Conservation (phyloP, 139 green algal genomes). For the Deuterostichococcus epilithicus region DNA sequence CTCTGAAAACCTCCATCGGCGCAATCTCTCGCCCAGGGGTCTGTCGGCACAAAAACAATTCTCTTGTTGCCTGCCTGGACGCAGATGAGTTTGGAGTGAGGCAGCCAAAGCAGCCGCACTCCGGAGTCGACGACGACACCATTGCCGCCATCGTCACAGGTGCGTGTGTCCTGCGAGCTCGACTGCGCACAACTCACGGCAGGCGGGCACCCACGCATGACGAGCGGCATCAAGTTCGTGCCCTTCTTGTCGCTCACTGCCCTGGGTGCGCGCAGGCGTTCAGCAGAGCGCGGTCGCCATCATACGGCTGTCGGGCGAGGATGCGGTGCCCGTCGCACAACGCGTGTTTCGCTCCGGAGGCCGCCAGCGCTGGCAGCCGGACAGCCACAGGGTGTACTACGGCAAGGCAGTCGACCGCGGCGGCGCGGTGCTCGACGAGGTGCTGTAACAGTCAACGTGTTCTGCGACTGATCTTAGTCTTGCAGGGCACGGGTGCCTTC, state of each 20-base stretch:
- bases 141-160: slow-evolving; percentile 77
- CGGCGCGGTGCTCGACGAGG: slow-evolving; percentile 57
- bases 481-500: too few species aligned
- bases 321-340: slow-evolving; percentile 51
- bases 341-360: slow-evolving; percentile 55
- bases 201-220: background rate
- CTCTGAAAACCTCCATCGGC: too few species aligned
- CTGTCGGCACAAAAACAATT: too few species aligned
- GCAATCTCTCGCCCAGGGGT: too few species aligned
- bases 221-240: background rate
- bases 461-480: too few species aligned
- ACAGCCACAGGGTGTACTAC: slow-evolving; percentile 80
- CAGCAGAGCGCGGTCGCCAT: slow-evolving; percentile 78
- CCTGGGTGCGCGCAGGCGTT: background rate
- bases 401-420: slow-evolving; percentile 59
- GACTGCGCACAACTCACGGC: background rate
- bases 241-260: background rate
- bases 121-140: slow-evolving; percentile 49
- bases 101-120: too few species aligned
- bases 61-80: background rate
- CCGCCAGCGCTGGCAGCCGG: slow-evolving; percentile 41
- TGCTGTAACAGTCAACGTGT: too few species aligned
- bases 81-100: background rate
- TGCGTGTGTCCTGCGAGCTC: too few species aligned
- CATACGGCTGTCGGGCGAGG: slow-evolving; percentile 76